Conservation (phyloP, 306 rosid genomes). For the Acmispon strigosus region DNA sequence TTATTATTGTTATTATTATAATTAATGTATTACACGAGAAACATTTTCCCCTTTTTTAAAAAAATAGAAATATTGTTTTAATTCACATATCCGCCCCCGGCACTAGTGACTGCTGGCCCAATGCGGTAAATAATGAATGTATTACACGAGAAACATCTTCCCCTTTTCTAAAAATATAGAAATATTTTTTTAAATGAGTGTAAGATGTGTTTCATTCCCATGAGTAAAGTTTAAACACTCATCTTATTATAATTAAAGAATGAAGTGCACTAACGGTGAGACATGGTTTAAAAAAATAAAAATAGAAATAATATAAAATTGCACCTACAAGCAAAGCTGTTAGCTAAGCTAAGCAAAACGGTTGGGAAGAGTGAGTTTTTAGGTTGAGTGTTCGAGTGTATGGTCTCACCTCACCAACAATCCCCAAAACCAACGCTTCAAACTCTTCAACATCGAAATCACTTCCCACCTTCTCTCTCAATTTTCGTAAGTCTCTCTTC, state of each 20-base stretch:
- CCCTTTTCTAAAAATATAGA: not conserved
- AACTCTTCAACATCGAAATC: not conserved
- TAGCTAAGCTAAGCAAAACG: not conserved
- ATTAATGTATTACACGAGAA: too few species aligned
- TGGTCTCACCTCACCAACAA: not conserved
- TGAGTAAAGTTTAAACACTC: too few species aligned
- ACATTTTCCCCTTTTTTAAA: not conserved
- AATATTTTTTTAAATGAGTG: too few species aligned
- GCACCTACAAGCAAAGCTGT: constrained; percentile 6
- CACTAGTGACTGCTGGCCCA: too few species aligned
- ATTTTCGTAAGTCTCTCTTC: constrained; percentile 16
- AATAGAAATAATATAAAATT: not conserved
- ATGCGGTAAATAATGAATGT: too few species aligned
- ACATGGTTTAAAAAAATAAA: too few species aligned
- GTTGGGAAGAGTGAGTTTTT: not conserved
- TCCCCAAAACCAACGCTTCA: not conserved
- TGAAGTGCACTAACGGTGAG: too few species aligned
- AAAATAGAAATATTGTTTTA: too few species aligned
- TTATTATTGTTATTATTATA: not conserved
- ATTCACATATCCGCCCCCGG: too few species aligned
- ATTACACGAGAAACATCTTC: too few species aligned
- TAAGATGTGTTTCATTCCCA: too few species aligned
- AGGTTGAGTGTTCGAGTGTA: not conserved
- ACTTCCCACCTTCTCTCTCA: not conserved
- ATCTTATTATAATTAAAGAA: too few species aligned